Base-by-base conservation (phyloP, 192 early-diverging fungal genomes). In the Coemansia sp. region DNA sequence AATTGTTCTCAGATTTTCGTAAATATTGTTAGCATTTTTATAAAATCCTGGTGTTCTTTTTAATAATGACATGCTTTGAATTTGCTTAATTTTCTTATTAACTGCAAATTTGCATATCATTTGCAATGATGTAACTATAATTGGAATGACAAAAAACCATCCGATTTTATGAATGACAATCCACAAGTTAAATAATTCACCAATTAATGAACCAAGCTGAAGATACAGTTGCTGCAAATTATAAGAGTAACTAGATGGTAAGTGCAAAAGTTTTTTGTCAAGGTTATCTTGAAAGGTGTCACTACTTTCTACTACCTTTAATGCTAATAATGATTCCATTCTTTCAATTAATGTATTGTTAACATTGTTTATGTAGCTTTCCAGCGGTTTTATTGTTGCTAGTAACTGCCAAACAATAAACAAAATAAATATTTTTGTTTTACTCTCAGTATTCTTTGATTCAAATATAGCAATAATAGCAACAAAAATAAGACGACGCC, bases 1-100 rank as follows among this genome's bases (percentile, higher is more conserved):
- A 56, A 89, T 85, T 14, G 83, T 78, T 37, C 78, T 76, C 45
- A 88, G 73, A 5, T 78, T 84, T 46, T n/a, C 17, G 3, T 21
- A 21, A 46, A 18, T 21, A 9, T 9, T 46, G 6, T 3, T 3
- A 8, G 2, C 2, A 7, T 46, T 8, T 46, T 46, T 18, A 46
- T 46, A 46, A 46, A 19, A 46, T 21, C 21, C 21, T 2, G 44
- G 44, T 21, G 44, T 17, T 17, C 3, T 18, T 3, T 22, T 9
- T 19, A 21, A 10, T 2, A 9, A 10, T 23, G 21, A 8, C 10
- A 12, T 19, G 10, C 21, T 30, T 4, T 17, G 4, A 19, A 33
- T 5, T 18, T 38, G 6, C 4, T 10, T 15, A 14, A 38, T 30
- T 53, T 37, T 53, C 15, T 38, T 13, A 8, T 4, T n/a, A 9